Percentiles rank a stretch among this genome's conserved stretches.
phyloP scores from a whole-genome alignment of 495 filamentous ascomycete species.

The Lophiotrema nucula region DNA sequence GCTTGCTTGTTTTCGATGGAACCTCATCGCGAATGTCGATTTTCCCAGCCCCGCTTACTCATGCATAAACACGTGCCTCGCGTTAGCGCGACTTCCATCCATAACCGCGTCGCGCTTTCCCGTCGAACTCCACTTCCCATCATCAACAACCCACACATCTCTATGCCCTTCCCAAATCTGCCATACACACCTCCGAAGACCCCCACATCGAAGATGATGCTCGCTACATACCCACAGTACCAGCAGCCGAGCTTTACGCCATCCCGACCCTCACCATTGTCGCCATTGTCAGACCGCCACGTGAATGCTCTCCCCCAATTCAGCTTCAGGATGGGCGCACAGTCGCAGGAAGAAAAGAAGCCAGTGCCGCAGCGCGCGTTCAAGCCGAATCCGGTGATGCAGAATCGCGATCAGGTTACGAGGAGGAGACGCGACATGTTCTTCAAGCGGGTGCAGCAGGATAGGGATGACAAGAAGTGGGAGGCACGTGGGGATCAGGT shows the following conservation, averaged over 20 bases:
- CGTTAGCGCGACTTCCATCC: constrained; percentile 4
- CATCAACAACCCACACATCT: constrained; percentile 2
- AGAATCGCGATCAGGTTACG: constrained; percentile 45
- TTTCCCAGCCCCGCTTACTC: too few species aligned
- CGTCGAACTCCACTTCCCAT: not conserved
- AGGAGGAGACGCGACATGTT: constrained; percentile 65
- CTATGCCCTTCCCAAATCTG: not conserved
- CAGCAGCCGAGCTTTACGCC: constrained; percentile 27
- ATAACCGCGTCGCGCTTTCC: constrained; percentile 8
- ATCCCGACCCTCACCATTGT: constrained; percentile 38
- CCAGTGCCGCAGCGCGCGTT: constrained; percentile 37
- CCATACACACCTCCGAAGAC: not conserved
- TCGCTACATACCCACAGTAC: constrained; percentile 21
- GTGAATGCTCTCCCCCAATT: constrained; percentile 37
- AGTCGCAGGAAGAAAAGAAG: constrained; percentile 13
- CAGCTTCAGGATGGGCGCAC: constrained; percentile 14
- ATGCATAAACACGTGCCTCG: not conserved
- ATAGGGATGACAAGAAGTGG: constrained; percentile 65
- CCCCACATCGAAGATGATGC: constrained; percentile 16
- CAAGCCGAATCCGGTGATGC: constrained; percentile 39
- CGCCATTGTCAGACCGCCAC: constrained; percentile 42
- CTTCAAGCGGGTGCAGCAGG: constrained; percentile 71
- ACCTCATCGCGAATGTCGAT: too few species aligned
- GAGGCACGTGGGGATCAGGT: constrained; percentile 74
- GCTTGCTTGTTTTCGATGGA: too few species aligned